A percentile compares a stretch with the other conserved stretches of the same genome.
Evolutionary conservation across 2,329 filamentous ascomycete genomes (phyloP).

Genomic region (Calycina herbarum): DNA sequence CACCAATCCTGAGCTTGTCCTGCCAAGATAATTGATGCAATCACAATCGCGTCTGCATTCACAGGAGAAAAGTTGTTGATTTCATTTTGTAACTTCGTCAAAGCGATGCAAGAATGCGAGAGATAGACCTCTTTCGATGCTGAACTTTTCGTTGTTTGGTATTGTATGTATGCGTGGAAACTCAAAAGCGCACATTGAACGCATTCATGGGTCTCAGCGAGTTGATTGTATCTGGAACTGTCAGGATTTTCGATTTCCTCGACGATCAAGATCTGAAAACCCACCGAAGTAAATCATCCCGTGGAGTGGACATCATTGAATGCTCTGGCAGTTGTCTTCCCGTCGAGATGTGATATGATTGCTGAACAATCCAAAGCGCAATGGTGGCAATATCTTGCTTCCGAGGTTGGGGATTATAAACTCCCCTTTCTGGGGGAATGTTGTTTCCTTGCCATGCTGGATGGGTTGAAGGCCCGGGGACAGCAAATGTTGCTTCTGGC

Average conservation of each 20-base stretch:
- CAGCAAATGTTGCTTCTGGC: not conserved
- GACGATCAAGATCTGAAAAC: not conserved
- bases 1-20: constrained; percentile 25
- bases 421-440: constrained; percentile 5
- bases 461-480: constrained; percentile 8
- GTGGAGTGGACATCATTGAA: constrained; percentile 11
- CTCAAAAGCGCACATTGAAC: constrained; percentile 22
- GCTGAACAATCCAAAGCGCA: constrained; percentile 20
- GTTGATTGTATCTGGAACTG: constrained; percentile 18
- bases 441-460: constrained; percentile 15
- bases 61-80: constrained; percentile 19
- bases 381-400: constrained; percentile 12
- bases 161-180: constrained; percentile 22
- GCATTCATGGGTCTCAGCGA: constrained; percentile 18
- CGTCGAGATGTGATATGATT: constrained; percentile 19
- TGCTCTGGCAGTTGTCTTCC: constrained; percentile 17
- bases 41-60: constrained; percentile 25
- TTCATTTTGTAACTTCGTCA: constrained; percentile 23
- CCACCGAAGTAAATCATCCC: constrained; percentile 16
- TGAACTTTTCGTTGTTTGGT: constrained; percentile 18
- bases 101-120: constrained; percentile 11
- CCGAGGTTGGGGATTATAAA: constrained; percentile 12
- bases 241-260: not conserved
- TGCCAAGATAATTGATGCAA: constrained; percentile 22
- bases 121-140: constrained; percentile 20